phyloP scores from a whole-genome alignment of 2,329 filamentous ascomycete species.

The Ophiostoma angusticollis region DNA sequence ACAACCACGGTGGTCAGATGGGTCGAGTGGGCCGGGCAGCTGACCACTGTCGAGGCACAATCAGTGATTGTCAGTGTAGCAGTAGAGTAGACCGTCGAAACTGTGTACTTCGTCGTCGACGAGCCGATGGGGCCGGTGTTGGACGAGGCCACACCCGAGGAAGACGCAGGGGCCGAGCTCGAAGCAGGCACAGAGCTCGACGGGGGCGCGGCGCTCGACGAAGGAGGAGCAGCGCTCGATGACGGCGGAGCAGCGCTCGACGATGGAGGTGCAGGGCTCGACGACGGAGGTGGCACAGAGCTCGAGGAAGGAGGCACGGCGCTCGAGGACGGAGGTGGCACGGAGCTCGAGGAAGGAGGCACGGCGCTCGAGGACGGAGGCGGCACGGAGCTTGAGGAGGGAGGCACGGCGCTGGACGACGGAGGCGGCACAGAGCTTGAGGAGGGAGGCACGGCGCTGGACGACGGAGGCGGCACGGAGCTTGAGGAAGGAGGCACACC shows the following conservation, averaged over 20 bases:
- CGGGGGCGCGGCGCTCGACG: no score
- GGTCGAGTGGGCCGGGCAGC: constrained; percentile 38
- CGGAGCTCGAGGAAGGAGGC: no score
- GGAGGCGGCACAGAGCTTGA: no score
- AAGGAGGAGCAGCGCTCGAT: no score
- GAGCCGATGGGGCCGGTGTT: background rate
- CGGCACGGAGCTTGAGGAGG: no score
- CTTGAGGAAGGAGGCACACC: background rate
- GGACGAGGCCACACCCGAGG: background rate
- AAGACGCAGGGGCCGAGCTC: background rate
- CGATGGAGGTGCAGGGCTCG: no score
- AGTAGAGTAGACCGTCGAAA: constrained; percentile 33
- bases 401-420: no score
- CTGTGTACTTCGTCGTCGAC: constrained; percentile 12
- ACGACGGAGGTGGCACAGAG: no score
- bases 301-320: no score
- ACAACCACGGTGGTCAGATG: constrained; percentile 38
- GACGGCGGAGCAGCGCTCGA: no score
- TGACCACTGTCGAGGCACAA: constrained; percentile 31
- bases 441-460: background rate
- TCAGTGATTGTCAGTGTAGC: constrained; percentile 36
- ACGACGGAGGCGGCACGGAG: background rate
- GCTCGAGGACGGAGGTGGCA: no score
- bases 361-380: no score
- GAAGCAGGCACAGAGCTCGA: background rate